These are phyloP conservation scores for Stephania cephalantha DNA, from an alignment of 164 flowering plant species.

Conservation along the genomic window DNA sequence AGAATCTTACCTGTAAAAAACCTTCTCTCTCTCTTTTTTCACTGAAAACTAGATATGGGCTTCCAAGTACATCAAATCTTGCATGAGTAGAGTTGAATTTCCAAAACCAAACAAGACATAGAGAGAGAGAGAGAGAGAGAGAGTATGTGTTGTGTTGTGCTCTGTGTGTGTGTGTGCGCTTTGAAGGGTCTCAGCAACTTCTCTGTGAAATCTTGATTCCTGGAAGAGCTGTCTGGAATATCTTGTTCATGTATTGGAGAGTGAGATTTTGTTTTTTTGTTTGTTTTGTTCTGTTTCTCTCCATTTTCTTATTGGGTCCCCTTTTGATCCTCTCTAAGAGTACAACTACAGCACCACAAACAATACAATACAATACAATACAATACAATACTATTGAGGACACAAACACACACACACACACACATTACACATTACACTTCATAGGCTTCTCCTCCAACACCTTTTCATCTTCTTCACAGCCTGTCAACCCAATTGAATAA, in stretches of 20 bases:
- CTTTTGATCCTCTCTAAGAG: conserved; percentile 11
- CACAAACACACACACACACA: conserved; percentile 2
- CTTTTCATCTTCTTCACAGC: conserved; percentile 34
- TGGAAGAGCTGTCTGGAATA: conserved; percentile 44
- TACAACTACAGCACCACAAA: too few relatives aligned
- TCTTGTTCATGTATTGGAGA: conserved; percentile 37
- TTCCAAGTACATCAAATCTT: conserved; percentile 22
- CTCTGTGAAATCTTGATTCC: conserved; percentile 19
- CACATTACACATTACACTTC: background rate
- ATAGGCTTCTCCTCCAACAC: conserved; percentile 28
- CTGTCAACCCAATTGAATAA: conserved; percentile 47
- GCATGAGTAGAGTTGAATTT: conserved; percentile 24
- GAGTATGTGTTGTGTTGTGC: background rate
- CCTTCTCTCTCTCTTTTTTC: background rate
- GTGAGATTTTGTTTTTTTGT: conserved; percentile 28
- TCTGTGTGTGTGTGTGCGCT: conserved; percentile 3
- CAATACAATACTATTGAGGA: conserved; percentile 6
- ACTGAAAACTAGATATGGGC: conserved; percentile 20
- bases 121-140: conserved; percentile 5
- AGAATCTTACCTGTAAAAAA: background rate
- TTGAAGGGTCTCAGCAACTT: conserved; percentile 16
- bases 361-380: conserved; percentile 15
- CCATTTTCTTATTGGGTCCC: conserved; percentile 13
- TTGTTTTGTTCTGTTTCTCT: conserved; percentile 19
- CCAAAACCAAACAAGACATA: conserved; percentile 6